These are phyloP conservation scores for Akebia trifoliata DNA, from an alignment of 164 flowering plant species.

Conservation along the genomic window DNA sequence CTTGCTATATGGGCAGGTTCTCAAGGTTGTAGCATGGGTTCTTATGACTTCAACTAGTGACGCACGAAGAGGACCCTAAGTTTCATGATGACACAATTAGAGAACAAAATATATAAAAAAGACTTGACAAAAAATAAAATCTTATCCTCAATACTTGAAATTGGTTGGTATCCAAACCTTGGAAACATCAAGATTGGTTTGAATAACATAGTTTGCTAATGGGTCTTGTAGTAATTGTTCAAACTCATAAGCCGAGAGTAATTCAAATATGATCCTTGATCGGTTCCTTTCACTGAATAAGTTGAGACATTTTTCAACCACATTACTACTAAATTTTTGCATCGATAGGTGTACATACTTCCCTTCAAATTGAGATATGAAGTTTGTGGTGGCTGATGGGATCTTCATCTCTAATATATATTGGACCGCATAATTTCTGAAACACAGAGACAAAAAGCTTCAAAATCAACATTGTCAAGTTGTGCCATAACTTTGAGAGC, in stretches of 20 bases:
- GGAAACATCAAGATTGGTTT: slow-evolving; percentile 27
- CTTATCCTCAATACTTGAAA: neutral
- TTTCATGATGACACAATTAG: neutral
- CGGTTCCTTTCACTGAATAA: slow-evolving; percentile 22
- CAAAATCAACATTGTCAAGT: too few relatives aligned
- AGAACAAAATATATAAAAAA: neutral
- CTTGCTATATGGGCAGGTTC: too few relatives aligned
- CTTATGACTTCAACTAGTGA: slow-evolving; percentile 35
- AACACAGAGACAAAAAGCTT: too few relatives aligned
- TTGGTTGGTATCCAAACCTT: slow-evolving; percentile 25
- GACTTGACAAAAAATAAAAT: neutral
- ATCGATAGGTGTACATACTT: slow-evolving; percentile 35
- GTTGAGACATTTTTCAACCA: too few relatives aligned
- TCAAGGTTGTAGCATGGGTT: slow-evolving; percentile 28
- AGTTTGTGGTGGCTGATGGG: slow-evolving; percentile 27
- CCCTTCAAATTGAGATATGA: slow-evolving; percentile 32
- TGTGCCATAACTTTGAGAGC: too few relatives aligned
- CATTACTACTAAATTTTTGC: slow-evolving; percentile 49
- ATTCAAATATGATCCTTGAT: slow-evolving; percentile 29
- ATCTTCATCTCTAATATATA: too few relatives aligned
- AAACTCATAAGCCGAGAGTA: slow-evolving; percentile 28
- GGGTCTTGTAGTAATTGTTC: slow-evolving; percentile 40
- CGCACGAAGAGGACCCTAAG: slow-evolving; percentile 37
- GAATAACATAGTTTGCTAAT: too few relatives aligned
- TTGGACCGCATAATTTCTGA: slow-evolving; percentile 51